phyloP scores from a whole-genome alignment of 345 rosid species.

The Erucastrum elatum region DNA sequence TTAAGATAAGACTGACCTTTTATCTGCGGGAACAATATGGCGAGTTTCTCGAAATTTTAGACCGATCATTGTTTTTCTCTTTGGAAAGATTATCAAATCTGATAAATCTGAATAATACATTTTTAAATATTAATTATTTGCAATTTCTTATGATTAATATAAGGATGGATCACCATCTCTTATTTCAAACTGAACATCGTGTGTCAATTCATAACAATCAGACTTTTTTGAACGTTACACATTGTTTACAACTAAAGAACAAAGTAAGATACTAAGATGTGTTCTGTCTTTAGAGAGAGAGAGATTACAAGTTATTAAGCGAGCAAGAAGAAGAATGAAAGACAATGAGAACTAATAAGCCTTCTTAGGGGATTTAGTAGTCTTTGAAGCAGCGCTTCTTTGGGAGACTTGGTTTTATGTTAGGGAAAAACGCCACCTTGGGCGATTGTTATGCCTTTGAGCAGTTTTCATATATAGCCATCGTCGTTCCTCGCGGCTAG shows the following conservation, averaged over 20 bases:
- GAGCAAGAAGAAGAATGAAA: neutral
- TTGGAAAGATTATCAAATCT: neutral
- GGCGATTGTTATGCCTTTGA: neutral
- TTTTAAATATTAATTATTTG: neutral
- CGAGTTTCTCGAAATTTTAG: neutral
- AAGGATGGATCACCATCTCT: neutral
- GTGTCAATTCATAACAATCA: neutral
- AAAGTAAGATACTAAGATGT: too few species aligned
- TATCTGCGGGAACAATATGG: neutral
- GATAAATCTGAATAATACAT: neutral
- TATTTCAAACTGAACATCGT: neutral
- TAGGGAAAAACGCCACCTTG: neutral
- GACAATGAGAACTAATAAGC: constrained; percentile 40
- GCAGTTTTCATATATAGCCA: neutral
- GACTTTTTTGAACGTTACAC: too few species aligned
- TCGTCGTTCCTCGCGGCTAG: neutral
- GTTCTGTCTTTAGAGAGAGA: too few species aligned
- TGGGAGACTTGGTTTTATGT: neutral
- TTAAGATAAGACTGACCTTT: constrained; percentile 12
- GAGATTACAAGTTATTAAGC: neutral
- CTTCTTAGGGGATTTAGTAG: constrained; percentile 72
- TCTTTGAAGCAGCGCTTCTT: constrained; percentile 33
- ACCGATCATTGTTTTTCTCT: neutral
- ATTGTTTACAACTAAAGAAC: too few species aligned
- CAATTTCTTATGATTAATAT: too few species aligned